phyloP scores from a whole-genome alignment of 768 basidiomycete species.

The Tephrocybe rancida region DNA sequence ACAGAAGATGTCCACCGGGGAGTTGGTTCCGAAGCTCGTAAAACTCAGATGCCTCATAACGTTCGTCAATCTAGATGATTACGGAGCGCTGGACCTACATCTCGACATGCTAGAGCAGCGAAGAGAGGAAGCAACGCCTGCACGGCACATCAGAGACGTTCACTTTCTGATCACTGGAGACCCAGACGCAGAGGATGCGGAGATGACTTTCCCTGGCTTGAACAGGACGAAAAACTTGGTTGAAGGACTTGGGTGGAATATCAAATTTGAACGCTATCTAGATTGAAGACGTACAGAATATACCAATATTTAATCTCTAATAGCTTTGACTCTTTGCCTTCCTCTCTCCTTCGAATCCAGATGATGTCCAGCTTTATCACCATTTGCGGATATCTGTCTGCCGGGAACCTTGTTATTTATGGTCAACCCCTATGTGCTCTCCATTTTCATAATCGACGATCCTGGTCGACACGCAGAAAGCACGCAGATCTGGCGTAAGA shows the following conservation, averaged over 20 bases:
- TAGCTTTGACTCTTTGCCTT: too few species aligned
- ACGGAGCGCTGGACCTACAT: constrained; percentile 5
- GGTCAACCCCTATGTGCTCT: too few species aligned
- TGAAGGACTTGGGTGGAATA: constrained; percentile 9
- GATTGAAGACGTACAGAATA: too few species aligned
- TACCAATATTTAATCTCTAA: too few species aligned
- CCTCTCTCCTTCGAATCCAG: too few species aligned
- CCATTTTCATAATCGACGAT: too few species aligned
- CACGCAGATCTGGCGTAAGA: too few species aligned
- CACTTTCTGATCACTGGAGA: not conserved
- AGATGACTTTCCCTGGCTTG: not conserved
- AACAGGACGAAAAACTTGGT: not conserved
- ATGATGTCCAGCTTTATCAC: too few species aligned
- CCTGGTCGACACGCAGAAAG: too few species aligned
- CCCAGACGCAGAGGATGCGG: not conserved
- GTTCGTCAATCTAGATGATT: not conserved
- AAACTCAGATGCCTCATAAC: constrained; percentile 5
- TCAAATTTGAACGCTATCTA: not conserved
- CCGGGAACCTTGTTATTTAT: too few species aligned
- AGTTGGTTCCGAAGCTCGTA: not conserved
- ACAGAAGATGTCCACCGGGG: not conserved
- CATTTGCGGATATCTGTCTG: too few species aligned
- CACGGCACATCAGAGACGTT: not conserved
- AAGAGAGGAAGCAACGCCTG: not conserved
- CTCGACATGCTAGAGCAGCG: constrained; percentile 7